Percentiles rank a stretch among this genome's conserved stretches.
phyloP scores from a whole-genome alignment of 225 moss, liverwort and hornwort species.

The Ulota crispa region DNA sequence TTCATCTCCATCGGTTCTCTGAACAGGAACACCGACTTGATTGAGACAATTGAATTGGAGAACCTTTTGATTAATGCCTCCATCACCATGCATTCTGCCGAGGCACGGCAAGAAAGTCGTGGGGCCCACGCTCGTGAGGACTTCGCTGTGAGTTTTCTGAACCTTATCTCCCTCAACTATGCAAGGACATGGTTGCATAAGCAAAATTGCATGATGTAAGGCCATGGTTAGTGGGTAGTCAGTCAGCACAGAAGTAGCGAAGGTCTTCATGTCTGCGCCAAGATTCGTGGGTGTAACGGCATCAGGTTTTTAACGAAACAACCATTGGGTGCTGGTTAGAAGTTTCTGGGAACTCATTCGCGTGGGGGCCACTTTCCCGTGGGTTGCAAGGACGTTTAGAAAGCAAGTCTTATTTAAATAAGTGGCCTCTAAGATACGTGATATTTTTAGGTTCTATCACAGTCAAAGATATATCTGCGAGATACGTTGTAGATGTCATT shows the following conservation, averaged over 20 bases:
- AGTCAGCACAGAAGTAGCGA: background rate
- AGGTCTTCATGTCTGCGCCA: background rate
- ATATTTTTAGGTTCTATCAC: background rate
- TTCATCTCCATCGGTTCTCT: background rate
- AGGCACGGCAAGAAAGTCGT: conserved; percentile 90
- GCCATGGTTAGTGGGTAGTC: background rate
- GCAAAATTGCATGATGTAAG: background rate
- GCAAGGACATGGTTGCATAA: background rate
- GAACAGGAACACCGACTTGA: conserved; percentile 86
- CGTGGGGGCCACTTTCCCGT: background rate
- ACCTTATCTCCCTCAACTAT: background rate
- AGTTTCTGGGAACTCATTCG: background rate
- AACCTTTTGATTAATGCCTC: conserved; percentile 93
- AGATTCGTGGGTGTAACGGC: background rate
- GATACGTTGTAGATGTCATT: background rate
- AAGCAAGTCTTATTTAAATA: background rate
- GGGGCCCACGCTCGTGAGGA: conserved; percentile 96
- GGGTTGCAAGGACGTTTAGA: background rate
- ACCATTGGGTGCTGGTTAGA: background rate
- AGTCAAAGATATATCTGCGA: background rate
- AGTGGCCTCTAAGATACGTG: background rate
- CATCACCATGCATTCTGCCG: conserved; percentile 97
- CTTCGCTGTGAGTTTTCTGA: conserved; percentile 52
- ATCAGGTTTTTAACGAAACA: background rate
- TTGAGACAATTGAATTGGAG: conserved; percentile 88